phyloP scores from a whole-genome alignment of 192 early-diverging fungal genomes.

The Cetraspora pellucida region DNA sequence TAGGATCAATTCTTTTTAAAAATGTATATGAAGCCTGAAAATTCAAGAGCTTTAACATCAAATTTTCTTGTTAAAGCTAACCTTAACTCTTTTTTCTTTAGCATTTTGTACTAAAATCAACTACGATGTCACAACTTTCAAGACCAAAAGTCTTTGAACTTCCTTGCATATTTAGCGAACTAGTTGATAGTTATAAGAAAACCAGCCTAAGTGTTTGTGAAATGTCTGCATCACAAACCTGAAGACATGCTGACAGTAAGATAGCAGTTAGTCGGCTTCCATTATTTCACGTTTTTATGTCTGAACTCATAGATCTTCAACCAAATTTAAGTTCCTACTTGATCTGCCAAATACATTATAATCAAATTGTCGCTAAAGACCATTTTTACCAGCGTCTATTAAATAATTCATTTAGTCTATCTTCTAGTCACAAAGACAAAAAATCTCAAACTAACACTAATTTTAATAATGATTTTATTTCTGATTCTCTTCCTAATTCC shows the following conservation, averaged over 20 bases:
- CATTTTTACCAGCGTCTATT: not conserved
- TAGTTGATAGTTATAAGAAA: too few relatives aligned
- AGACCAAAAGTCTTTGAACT: too few relatives aligned
- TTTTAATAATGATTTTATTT: not conserved
- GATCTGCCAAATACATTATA: conserved; percentile 3
- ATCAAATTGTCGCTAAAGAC: not conserved
- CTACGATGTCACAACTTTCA: too few relatives aligned
- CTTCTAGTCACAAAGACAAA: not conserved
- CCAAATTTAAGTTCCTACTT: not conserved
- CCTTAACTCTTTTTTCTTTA: too few relatives aligned
- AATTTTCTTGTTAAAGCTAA: too few relatives aligned
- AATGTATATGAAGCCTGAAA: too few relatives aligned
- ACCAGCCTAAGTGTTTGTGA: too few relatives aligned
- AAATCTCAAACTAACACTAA: not conserved
- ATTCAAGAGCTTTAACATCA: too few relatives aligned
- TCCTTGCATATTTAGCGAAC: too few relatives aligned
- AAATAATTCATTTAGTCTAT: not conserved
- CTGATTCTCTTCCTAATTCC: not conserved
- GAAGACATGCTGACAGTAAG: conserved; percentile 10
- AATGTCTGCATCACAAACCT: too few relatives aligned
- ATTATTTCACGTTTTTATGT: not conserved
- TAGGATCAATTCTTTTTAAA: too few relatives aligned
- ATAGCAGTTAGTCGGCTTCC: not conserved
- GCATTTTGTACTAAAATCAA: too few relatives aligned
- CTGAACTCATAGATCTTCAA: not conserved